Percentiles rank a stretch among this genome's conserved stretches.
Evolutionary conservation across 257 asterid species (phyloP).

Genomic region (Plectranthus barbatus): DNA sequence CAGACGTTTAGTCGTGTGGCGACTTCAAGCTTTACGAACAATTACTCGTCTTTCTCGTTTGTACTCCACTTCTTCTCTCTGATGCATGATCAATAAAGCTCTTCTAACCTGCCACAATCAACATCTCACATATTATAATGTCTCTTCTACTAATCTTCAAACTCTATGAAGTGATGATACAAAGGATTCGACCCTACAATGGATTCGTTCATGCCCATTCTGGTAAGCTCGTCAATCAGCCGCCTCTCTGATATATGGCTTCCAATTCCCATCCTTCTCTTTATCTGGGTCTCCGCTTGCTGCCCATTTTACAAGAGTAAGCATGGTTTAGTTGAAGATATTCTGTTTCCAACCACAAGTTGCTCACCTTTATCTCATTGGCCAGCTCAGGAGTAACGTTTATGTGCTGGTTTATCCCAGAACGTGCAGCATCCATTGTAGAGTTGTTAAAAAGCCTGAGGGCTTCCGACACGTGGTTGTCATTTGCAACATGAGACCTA

Average conservation of each 20-base stretch:
- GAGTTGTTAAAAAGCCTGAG: conserved; percentile 74
- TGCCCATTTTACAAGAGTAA: conserved; percentile 23
- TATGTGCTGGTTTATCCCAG: conserved; percentile 78
- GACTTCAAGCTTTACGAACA: conserved; percentile 79
- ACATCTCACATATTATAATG: not conserved
- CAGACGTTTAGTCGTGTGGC: too few relatives aligned
- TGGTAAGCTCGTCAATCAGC: conserved; percentile 74
- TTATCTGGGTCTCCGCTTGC: conserved; percentile 92
- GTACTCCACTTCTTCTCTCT: conserved; percentile 95
- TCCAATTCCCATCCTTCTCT: conserved; percentile 96
- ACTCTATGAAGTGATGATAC: too few relatives aligned
- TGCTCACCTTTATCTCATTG: conserved; percentile 73
- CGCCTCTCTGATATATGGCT: conserved; percentile 88
- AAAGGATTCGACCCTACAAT: conserved; percentile 34
- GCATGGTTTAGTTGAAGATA: not conserved
- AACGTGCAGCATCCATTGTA: conserved; percentile 93
- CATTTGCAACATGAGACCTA: conserved; percentile 76
- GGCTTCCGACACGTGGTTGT: conserved; percentile 83
- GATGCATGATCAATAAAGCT: conserved; percentile 89
- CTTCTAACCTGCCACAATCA: conserved; percentile 64
- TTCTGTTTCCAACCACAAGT: too few relatives aligned
- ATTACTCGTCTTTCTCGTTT: conserved; percentile 69
- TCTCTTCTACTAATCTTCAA: too few relatives aligned
- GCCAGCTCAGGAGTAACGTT: conserved; percentile 84
- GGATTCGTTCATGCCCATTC: conserved; percentile 93